Percentiles rank a stretch among this genome's conserved stretches.
Conservation (phyloP, 148 eudicot genomes). For the Cornus suecica region DNA sequence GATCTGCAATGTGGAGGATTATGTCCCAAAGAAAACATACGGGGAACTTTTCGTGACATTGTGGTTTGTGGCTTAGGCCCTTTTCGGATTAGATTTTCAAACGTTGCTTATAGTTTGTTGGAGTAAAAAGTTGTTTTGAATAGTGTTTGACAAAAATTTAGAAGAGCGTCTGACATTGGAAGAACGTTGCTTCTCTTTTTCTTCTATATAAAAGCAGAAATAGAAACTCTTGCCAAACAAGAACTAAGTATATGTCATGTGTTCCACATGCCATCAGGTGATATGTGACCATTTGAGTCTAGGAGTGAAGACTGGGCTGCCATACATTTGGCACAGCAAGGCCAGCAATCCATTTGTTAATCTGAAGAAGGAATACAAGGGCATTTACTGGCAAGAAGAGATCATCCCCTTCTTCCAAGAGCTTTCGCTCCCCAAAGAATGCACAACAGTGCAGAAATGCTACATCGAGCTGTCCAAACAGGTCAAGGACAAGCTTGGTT, state of each 20-base stretch:
- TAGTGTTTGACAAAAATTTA: too few relatives aligned
- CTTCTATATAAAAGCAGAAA: too few relatives aligned
- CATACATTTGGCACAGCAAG: conserved; percentile 42
- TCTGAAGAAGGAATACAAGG: conserved; percentile 39
- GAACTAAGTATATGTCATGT: too few relatives aligned
- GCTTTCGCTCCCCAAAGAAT: conserved; percentile 25
- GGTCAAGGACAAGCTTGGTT: conserved; percentile 33
- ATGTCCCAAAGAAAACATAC: too few relatives aligned
- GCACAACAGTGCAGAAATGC: conserved; percentile 37
- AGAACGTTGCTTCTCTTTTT: too few relatives aligned
- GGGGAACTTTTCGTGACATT: background rate
- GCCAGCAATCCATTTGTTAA: conserved; percentile 43
- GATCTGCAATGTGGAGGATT: background rate
- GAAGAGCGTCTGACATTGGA: too few relatives aligned
- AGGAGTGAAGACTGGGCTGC: conserved; percentile 41
- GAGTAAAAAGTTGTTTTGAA: too few relatives aligned
- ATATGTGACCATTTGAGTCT: conserved; percentile 35
- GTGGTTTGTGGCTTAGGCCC: background rate
- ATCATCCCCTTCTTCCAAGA: conserved; percentile 39
- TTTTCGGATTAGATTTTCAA: too few relatives aligned
- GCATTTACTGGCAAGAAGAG: conserved; percentile 38
- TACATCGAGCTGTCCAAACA: conserved; percentile 34
- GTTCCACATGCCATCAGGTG: too few relatives aligned
- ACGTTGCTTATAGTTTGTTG: too few relatives aligned
- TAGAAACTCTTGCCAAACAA: too few relatives aligned